phyloP scores from a whole-genome alignment of 176 grass and related monocot species.

The Oryza glumipatula region DNA sequence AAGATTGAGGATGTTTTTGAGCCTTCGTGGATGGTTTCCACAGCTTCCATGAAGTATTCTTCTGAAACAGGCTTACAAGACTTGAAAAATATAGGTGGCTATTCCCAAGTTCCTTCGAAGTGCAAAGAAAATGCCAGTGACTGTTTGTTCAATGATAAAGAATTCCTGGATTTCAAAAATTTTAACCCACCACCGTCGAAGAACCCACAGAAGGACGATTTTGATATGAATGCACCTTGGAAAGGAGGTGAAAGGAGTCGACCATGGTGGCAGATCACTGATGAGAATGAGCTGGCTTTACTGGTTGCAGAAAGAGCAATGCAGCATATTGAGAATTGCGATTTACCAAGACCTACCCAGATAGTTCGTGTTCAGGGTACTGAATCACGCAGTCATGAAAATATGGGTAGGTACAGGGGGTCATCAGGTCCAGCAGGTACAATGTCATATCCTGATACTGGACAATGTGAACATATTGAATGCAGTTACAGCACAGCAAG shows the following conservation, averaged over 20 bases:
- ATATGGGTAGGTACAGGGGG: constrained; percentile 4
- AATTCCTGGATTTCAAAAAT: constrained; percentile 46
- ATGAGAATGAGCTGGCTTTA: constrained; percentile 78
- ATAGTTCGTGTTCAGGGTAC: constrained; percentile 39
- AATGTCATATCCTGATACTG: constrained; percentile 38
- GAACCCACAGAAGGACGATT: constrained; percentile 36
- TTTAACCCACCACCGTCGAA: constrained; percentile 26
- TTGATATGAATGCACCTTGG: constrained; percentile 48
- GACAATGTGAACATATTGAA: constrained; percentile 30
- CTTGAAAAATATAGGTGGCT: constrained; percentile 11
- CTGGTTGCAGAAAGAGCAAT: constrained; percentile 76
- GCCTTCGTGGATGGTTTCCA: constrained; percentile 39
- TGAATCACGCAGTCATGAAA: constrained; percentile 25
- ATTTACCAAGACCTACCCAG: constrained; percentile 77
- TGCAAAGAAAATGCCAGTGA: constrained; percentile 42
- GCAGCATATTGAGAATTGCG: constrained; percentile 80
- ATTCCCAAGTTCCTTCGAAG: constrained; percentile 38
- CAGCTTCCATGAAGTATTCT: constrained; percentile 50
- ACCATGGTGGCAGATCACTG: constrained; percentile 78
- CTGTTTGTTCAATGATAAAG: constrained; percentile 47
- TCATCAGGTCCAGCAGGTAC: constrained; percentile 35
- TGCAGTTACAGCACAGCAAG: constrained; percentile 34
- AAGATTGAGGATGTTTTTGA: constrained; percentile 44
- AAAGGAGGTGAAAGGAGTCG: constrained; percentile 53
- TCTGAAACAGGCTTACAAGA: constrained; percentile 35